Conservation (phyloP, 768 basidiomycete species). For the Solioccasus polychromus region DNA sequence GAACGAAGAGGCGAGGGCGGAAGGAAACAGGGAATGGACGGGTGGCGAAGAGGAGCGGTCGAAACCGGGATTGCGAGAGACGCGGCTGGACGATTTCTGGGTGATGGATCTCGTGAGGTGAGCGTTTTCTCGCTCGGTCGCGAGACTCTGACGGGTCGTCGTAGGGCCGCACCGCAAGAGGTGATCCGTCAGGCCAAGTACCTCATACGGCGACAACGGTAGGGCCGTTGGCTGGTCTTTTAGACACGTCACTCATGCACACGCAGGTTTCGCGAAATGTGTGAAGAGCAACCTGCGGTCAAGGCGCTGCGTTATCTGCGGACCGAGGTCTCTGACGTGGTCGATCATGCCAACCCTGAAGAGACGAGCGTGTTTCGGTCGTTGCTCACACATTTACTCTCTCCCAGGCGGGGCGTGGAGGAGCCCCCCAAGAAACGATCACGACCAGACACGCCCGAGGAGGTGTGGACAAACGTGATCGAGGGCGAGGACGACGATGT, state of each 20-base stretch:
- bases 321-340: slow-evolving; percentile 64
- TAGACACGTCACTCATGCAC: neutral
- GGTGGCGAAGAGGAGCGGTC: slow-evolving; percentile 16
- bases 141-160: neutral
- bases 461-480: slow-evolving; percentile 41
- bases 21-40: slow-evolving; percentile 4
- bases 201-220: slow-evolving; percentile 72
- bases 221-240: slow-evolving; percentile 15
- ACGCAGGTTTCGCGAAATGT: slow-evolving; percentile 78
- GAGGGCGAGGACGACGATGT: slow-evolving; percentile 29
- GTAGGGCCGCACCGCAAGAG: slow-evolving; percentile 60
- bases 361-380: slow-evolving; percentile 64
- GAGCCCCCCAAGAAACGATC: slow-evolving; percentile 46
- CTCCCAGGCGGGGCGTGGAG: slow-evolving; percentile 29
- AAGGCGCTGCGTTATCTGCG: slow-evolving; percentile 72
- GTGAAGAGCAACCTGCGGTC: slow-evolving; percentile 53
- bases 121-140: slow-evolving; percentile 11
- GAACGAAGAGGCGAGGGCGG: slow-evolving; percentile 1
- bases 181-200: slow-evolving; percentile 63
- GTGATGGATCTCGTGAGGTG: slow-evolving; percentile 66
- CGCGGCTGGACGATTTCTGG: slow-evolving; percentile 77
- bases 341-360: slow-evolving; percentile 61
- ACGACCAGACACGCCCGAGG: slow-evolving; percentile 41
- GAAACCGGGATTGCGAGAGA: slow-evolving; percentile 30
- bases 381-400: slow-evolving; percentile 62